phyloP scores from a whole-genome alignment of 2,329 filamentous ascomycete genomes.

The Paraphoma sp. region DNA sequence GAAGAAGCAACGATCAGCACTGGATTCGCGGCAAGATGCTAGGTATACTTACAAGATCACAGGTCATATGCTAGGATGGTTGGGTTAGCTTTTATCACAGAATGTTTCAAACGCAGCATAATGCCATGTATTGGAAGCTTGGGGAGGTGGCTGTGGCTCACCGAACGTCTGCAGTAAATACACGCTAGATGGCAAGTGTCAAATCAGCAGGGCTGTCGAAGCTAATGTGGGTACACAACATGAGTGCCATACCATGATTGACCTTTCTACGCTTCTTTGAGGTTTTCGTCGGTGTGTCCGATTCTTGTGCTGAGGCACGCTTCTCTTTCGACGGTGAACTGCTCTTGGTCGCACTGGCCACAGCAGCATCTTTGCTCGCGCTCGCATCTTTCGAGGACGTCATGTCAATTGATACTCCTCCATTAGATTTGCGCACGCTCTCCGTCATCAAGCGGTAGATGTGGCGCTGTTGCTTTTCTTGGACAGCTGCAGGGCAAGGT shows the following conservation, averaged over 20 bases:
- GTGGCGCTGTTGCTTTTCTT: constrained; percentile 36
- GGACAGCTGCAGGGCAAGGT: constrained; percentile 28
- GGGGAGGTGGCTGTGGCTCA: constrained; percentile 44
- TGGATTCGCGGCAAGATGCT: constrained; percentile 21
- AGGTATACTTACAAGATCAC: constrained; percentile 54
- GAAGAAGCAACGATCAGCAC: constrained; percentile 45
- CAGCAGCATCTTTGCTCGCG: constrained; percentile 35
- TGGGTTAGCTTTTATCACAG: constrained; percentile 39
- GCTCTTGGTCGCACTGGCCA: constrained; percentile 32
- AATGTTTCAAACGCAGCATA: constrained; percentile 20
- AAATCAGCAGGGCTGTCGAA: constrained; percentile 38
- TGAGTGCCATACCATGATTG: constrained; percentile 55
- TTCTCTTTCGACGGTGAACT: constrained; percentile 39
- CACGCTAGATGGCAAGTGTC: constrained; percentile 48
- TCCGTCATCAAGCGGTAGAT: constrained; percentile 48
- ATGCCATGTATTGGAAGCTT: constrained; percentile 28
- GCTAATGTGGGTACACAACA: constrained; percentile 29
- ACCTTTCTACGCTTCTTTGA: constrained; percentile 61
- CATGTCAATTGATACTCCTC: constrained; percentile 42
- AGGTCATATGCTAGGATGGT: constrained; percentile 58
- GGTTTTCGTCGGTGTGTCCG: constrained; percentile 41
- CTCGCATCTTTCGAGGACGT: constrained; percentile 38
- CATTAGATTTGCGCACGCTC: constrained; percentile 46
- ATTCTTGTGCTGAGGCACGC: constrained; percentile 32
- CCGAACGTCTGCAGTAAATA: constrained; percentile 61